phyloP scores from a whole-genome alignment of 1,284 basidiomycete species.

The Thelephora terrestris region DNA sequence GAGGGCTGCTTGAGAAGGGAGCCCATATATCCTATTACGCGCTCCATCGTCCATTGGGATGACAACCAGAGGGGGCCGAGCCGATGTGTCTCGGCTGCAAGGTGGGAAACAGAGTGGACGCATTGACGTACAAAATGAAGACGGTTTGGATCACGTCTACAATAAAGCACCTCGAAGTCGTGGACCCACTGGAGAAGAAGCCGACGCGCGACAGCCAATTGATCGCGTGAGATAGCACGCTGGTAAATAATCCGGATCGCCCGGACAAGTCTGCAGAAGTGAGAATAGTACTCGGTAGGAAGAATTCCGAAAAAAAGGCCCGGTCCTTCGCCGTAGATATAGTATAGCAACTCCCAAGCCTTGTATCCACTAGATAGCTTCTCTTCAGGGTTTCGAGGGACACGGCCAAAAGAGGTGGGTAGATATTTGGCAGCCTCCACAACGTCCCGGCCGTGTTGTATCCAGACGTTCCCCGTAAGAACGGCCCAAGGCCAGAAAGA shows the following conservation, averaged over 20 bases:
- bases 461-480: too few relatives aligned
- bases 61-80: slow-evolving; percentile 11
- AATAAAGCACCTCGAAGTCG: slow-evolving; percentile 17
- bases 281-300: slow-evolving; percentile 8
- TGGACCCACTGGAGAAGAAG: slow-evolving; percentile 9
- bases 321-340: slow-evolving; percentile 15
- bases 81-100: slow-evolving; percentile 8
- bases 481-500: slow-evolving; percentile 12
- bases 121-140: slow-evolving; percentile 18
- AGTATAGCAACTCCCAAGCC: slow-evolving; percentile 17
- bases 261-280: slow-evolving; percentile 16
- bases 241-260: slow-evolving; percentile 12
- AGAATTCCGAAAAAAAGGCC: slow-evolving; percentile 11
- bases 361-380: slow-evolving; percentile 20
- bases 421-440: slow-evolving; percentile 9
- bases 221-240: neutral
- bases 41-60: slow-evolving; percentile 18
- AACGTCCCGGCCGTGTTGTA: slow-evolving; percentile 23
- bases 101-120: slow-evolving; percentile 15
- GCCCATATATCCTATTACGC: slow-evolving; percentile 16
- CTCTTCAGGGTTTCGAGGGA: slow-evolving; percentile 16
- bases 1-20: slow-evolving; percentile 15
- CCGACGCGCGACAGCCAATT: slow-evolving; percentile 5
- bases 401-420: slow-evolving; percentile 14
- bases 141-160: slow-evolving; percentile 9